These are phyloP conservation scores for Xylona heveae DNA, from an alignment of 495 filamentous ascomycete species.

Conservation along the genomic window DNA sequence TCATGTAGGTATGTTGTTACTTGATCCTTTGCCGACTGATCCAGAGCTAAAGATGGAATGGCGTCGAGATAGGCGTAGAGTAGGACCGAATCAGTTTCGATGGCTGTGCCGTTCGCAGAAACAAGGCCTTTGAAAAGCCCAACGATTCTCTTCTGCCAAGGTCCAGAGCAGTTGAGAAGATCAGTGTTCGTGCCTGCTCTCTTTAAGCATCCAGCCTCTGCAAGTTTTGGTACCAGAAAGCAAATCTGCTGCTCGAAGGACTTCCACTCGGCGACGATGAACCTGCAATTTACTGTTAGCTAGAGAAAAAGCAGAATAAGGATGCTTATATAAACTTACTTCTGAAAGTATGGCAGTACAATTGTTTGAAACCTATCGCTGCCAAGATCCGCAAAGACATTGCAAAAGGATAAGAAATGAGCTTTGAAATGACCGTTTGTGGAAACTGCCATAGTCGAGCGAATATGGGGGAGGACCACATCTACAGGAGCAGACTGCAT, in stretches of 20 bases:
- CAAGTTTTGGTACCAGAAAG: conserved; percentile 45
- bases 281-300: conserved; percentile 24
- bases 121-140: too few relatives aligned
- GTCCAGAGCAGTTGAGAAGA: conserved; percentile 35
- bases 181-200: conserved; percentile 24
- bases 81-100: too few relatives aligned
- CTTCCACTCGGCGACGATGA: conserved; percentile 51
- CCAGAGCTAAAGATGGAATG: too few relatives aligned
- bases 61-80: too few relatives aligned
- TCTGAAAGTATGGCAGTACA: conserved; percentile 61
- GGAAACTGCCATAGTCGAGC: conserved; percentile 37
- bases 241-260: conserved; percentile 44
- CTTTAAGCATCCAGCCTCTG: conserved; percentile 21
- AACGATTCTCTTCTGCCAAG: conserved; percentile 48
- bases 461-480: conserved; percentile 44
- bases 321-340: conserved; percentile 18
- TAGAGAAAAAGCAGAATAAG: neutral
- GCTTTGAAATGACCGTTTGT: conserved; percentile 35
- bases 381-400: conserved; percentile 50
- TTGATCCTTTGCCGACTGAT: too few relatives aligned
- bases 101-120: too few relatives aligned
- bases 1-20: too few relatives aligned
- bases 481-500: conserved; percentile 66
- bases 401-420: conserved; percentile 69
- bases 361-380: conserved; percentile 56